These are phyloP conservation scores for Cladosporium austrohemisphaericum DNA, from an alignment of 2,329 filamentous ascomycete species.

Conservation along the genomic window DNA sequence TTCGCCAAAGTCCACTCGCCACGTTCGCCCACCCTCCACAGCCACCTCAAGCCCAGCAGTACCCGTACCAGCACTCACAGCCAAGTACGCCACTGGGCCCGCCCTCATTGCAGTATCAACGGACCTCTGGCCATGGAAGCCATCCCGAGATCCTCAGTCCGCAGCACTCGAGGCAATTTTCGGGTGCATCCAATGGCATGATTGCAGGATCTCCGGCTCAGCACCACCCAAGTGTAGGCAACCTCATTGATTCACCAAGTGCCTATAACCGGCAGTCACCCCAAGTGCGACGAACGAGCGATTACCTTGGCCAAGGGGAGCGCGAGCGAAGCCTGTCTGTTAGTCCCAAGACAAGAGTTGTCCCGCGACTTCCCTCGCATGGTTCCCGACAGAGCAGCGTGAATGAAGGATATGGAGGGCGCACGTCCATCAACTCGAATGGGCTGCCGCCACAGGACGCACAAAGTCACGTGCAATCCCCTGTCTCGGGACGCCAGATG, in stretches of 20 bases:
- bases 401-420: constrained; percentile 27
- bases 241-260: constrained; percentile 38
- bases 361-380: constrained; percentile 27
- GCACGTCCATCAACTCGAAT: constrained; percentile 25
- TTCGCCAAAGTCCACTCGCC: constrained; percentile 30
- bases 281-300: constrained; percentile 25
- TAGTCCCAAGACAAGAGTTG: constrained; percentile 65
- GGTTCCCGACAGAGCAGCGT: constrained; percentile 32
- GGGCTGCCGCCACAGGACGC: constrained; percentile 21
- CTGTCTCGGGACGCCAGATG: constrained; percentile 13
- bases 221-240: constrained; percentile 34
- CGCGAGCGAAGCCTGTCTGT: constrained; percentile 70
- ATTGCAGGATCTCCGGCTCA: constrained; percentile 29
- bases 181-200: constrained; percentile 30
- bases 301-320: constrained; percentile 54
- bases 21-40: constrained; percentile 28
- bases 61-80: constrained; percentile 40
- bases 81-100: constrained; percentile 49
- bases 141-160: constrained; percentile 29
- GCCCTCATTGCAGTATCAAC: constrained; percentile 30
- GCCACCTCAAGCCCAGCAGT: constrained; percentile 32
- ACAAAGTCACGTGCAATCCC: constrained; percentile 25
- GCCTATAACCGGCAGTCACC: constrained; percentile 25
- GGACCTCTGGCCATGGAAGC: constrained; percentile 24
- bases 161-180: constrained; percentile 31